phyloP scores from a whole-genome alignment of 257 asterid genomes.

The Catharanthus roseus region DNA sequence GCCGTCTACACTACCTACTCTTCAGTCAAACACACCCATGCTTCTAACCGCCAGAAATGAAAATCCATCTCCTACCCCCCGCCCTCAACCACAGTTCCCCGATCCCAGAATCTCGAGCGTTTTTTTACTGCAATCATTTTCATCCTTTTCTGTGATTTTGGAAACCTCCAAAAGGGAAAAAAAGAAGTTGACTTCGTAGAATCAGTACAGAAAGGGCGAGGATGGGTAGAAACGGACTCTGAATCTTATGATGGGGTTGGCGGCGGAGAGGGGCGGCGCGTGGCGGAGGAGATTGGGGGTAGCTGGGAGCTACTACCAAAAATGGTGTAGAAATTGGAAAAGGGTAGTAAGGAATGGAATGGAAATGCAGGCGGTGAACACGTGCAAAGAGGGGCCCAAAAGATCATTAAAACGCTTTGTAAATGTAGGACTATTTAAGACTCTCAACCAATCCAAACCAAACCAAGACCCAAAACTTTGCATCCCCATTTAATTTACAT shows the following conservation, averaged over 20 bases:
- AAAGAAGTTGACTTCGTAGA: background rate
- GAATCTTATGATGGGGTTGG: background rate
- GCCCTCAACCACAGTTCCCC: background rate
- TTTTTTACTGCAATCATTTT: background rate
- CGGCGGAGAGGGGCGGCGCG: background rate
- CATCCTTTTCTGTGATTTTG: background rate
- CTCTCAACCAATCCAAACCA: slow-evolving; percentile 59
- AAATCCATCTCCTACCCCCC: background rate
- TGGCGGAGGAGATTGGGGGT: slow-evolving; percentile 26
- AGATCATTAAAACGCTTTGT: slow-evolving; percentile 23
- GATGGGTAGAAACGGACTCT: background rate
- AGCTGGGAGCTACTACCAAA: slow-evolving; percentile 26
- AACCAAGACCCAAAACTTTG: slow-evolving; percentile 24
- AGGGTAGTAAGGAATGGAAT: too few species aligned
- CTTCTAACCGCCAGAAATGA: slow-evolving; percentile 1
- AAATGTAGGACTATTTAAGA: slow-evolving; percentile 28
- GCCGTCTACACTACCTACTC: slow-evolving; percentile 31
- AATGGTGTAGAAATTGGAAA: slow-evolving; percentile 7
- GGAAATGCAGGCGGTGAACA: slow-evolving; percentile 32
- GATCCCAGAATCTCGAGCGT: background rate
- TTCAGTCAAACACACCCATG: slow-evolving; percentile 23
- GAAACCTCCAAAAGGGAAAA: background rate
- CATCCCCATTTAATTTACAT: background rate
- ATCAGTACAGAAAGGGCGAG: background rate
- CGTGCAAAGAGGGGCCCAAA: slow-evolving; percentile 20